Evolutionary conservation across 371 early-diverging fungal genomes (phyloP), one percentile per base, ranked within the genome.

Genomic region (Catenaria anguillulae): DNA sequence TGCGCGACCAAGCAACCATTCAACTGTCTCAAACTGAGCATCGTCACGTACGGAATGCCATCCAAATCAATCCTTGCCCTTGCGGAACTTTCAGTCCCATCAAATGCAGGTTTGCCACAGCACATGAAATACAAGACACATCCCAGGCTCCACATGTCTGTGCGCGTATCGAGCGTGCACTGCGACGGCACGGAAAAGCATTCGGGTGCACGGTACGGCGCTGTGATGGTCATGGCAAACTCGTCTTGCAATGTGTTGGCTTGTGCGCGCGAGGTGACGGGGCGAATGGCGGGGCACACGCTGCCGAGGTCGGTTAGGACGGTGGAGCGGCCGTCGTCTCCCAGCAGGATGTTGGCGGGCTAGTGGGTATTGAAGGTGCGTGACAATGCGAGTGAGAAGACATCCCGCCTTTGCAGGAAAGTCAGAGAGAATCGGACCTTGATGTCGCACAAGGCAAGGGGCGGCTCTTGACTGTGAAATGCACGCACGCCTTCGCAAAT

Each of bases 151-250:
- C 58, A 58, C 21, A 43, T 17, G 10, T 58, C 58, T 12, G 43
- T 43, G 24, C 58, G 36, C 34, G 5, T 29, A 33, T 58, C 58
- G 26, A 58, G 24, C 29, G 50, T 29, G 29, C 24, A 50, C 29
- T 31, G 33, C 43, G 36, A 40, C 6, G 58, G 58, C 24, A 58
- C 58, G 0, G 4, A 4, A 23, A 58, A 58, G 33, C 31, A 33
- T 17, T 58, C 58, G 26, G 58, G 58, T 10, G 58, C 5, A 12
- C 58, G 58, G 26, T 19, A 58, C 58, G 43, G 24, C 26, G 58
- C 58, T 24, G 58, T 58, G 5, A 58, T 17, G 5, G n/a, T 6
- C 6, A 17, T 43, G 2, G 40, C 43, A 5, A 24, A 31, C 31
- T 58, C 58, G 36, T 58, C 58, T 24, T 40, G 40, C 24, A 33